phyloP scores from a whole-genome alignment of 805 yeast genomes.

The Ogataea pignaliae region DNA sequence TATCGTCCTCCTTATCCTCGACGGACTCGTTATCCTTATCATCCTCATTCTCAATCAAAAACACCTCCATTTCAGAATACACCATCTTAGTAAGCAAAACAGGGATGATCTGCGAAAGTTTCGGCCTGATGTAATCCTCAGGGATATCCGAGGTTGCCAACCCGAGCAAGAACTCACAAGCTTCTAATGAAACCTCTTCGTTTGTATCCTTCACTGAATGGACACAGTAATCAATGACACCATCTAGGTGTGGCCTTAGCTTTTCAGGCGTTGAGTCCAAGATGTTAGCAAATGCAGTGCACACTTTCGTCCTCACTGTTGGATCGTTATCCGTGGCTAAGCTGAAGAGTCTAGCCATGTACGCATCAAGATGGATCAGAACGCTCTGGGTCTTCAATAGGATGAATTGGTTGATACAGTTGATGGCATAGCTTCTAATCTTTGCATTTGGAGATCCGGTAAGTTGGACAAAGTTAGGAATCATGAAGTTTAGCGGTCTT shows the following conservation, averaged over 20 bases:
- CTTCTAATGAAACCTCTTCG: conserved; percentile 82
- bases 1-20: conserved; percentile 84
- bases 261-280: conserved; percentile 79
- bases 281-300: conserved; percentile 67
- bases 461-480: conserved; percentile 59
- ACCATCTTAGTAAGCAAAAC: conserved; percentile 77
- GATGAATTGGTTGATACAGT: conserved; percentile 73
- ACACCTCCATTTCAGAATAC: conserved; percentile 76
- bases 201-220: conserved; percentile 66
- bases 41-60: conserved; percentile 59
- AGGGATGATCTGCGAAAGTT: conserved; percentile 66
- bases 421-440: conserved; percentile 58
- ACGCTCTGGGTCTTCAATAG: conserved; percentile 65
- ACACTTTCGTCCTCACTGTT: conserved; percentile 66
- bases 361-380: conserved; percentile 59
- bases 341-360: conserved; percentile 57
- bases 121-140: conserved; percentile 50
- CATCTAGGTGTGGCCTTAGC: conserved; percentile 72
- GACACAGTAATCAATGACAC: conserved; percentile 79
- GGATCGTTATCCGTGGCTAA: conserved; percentile 62
- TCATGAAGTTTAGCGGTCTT: conserved; percentile 63
- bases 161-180: conserved; percentile 84
- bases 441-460: conserved; percentile 37
- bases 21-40: conserved; percentile 69
- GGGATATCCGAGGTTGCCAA: conserved; percentile 63